Percentiles rank a stretch among this genome's conserved stretches.
Evolutionary conservation across 805 yeast genomes (phyloP).

Genomic region (Wickerhamomyces pijperi): DNA sequence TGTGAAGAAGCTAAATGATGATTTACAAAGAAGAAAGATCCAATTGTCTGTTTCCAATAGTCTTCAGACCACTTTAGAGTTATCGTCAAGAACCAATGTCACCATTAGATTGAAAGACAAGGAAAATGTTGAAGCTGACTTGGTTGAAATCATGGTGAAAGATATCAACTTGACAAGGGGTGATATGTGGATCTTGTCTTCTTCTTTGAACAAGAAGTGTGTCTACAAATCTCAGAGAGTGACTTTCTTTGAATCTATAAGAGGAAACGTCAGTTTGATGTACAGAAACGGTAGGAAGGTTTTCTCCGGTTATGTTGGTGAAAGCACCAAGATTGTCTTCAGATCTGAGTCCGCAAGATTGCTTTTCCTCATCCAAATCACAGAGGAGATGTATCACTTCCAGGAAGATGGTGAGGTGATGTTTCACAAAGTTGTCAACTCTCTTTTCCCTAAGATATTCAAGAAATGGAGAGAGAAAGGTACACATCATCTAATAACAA

Average conservation of each 20-base stretch:
- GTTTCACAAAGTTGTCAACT: constrained; percentile 85
- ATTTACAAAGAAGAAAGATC: constrained; percentile 20
- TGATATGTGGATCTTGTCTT: constrained; percentile 82
- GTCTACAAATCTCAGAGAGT: constrained; percentile 57
- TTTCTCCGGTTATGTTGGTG: constrained; percentile 68
- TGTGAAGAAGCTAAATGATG: constrained; percentile 24
- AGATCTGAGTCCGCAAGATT: constrained; percentile 86
- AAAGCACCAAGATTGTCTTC: constrained; percentile 68
- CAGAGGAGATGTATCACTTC: constrained; percentile 96
- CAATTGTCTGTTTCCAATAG: constrained; percentile 41
- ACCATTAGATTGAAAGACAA: constrained; percentile 37
- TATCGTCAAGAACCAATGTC: constrained; percentile 61
- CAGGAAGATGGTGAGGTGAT: constrained; percentile 93
- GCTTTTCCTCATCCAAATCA: constrained; percentile 75
- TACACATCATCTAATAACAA: constrained; percentile 85
- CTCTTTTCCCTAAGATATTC: constrained; percentile 84
- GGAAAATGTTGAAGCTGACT: constrained; percentile 56
- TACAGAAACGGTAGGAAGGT: constrained; percentile 54
- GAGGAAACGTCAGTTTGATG: constrained; percentile 54
- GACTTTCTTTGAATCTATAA: constrained; percentile 46
- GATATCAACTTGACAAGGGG: constrained; percentile 80
- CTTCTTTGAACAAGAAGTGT: constrained; percentile 49
- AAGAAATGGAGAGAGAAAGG: constrained; percentile 78
- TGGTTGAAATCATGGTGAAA: constrained; percentile 69
- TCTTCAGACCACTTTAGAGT: constrained; percentile 45